Evolutionary conservation across 2,329 filamentous ascomycete genomes (phyloP).

Genomic region (Aspergillus sclerotialis): DNA sequence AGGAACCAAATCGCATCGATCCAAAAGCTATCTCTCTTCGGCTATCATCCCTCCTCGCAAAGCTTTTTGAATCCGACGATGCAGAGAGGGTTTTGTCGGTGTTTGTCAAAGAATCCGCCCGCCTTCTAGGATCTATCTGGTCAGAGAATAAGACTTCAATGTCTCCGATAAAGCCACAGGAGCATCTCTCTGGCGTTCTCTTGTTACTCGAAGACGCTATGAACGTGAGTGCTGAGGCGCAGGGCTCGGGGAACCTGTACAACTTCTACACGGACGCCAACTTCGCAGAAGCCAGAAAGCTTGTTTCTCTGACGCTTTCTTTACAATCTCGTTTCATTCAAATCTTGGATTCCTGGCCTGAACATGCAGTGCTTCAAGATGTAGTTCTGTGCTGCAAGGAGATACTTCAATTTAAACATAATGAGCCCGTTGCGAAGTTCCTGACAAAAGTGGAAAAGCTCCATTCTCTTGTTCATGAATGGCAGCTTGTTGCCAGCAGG

Average conservation of each 20-base stretch:
- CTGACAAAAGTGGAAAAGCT: conserved; percentile 83
- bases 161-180: conserved; percentile 33
- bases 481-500: conserved; percentile 86
- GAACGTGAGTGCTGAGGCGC: conserved; percentile 43
- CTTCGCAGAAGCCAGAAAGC: conserved; percentile 63
- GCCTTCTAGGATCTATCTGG: conserved; percentile 29
- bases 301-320: conserved; percentile 62
- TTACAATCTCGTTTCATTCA: conserved; percentile 66
- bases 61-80: conserved; percentile 31
- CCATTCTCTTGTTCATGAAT: conserved; percentile 79
- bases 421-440: conserved; percentile 78
- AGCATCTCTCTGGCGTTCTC: conserved; percentile 60
- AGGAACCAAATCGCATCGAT: conserved; percentile 25
- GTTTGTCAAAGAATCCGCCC: conserved; percentile 28
- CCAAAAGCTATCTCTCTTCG: conserved; percentile 53
- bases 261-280: conserved; percentile 90
- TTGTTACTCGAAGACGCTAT: conserved; percentile 59
- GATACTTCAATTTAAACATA: conserved; percentile 66
- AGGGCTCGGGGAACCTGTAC: conserved; percentile 48
- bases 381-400: conserved; percentile 69
- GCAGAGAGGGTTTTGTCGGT: conserved; percentile 22
- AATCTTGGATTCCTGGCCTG: conserved; percentile 58
- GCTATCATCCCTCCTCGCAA: conserved; percentile 54
- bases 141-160: conserved; percentile 15
- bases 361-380: conserved; percentile 74